Conservation (phyloP, 1,139 yeast genomes). For the Candida frijolesensis region DNA sequence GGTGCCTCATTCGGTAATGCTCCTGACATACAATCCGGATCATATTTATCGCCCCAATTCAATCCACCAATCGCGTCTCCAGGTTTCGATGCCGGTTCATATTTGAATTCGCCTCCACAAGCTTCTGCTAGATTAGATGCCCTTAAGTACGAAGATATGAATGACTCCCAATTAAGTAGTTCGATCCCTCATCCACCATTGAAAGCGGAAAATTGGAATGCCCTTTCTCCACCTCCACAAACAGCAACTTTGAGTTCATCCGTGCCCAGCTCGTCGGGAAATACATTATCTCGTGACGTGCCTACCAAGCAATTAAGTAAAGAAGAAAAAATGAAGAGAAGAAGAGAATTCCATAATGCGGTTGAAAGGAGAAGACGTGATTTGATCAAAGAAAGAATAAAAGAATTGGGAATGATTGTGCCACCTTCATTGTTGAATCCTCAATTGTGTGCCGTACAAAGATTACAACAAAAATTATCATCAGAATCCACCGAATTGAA, state of each 20-base stretch:
- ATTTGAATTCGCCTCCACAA: constrained; percentile 39
- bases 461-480: constrained; percentile 40
- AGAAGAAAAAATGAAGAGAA: constrained; percentile 68
- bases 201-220: constrained; percentile 17
- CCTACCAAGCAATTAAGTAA: constrained; percentile 55
- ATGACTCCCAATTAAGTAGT: constrained; percentile 18
- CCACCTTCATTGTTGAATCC: constrained; percentile 70
- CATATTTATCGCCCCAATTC: constrained; percentile 31
- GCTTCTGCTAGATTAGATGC: constrained; percentile 8
- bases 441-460: constrained; percentile 49
- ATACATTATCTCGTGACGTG: constrained; percentile 13
- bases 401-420: constrained; percentile 68
- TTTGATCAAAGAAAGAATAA: constrained; percentile 72
- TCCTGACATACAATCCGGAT: constrained; percentile 22
- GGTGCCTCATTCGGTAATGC: constrained; percentile 13
- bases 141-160: constrained; percentile 3
- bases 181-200: constrained; percentile 27
- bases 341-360: constrained; percentile 79
- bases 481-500: constrained; percentile 36
- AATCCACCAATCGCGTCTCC: constrained; percentile 28
- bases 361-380: constrained; percentile 81
- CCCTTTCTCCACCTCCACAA: constrained; percentile 31
- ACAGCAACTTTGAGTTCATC: constrained; percentile 16
- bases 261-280: constrained; percentile 11
- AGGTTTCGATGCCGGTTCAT: constrained; percentile 25